Evolutionary conservation across 805 yeast species (phyloP).

Genomic region (Saccharomycopsis olivae): DNA sequence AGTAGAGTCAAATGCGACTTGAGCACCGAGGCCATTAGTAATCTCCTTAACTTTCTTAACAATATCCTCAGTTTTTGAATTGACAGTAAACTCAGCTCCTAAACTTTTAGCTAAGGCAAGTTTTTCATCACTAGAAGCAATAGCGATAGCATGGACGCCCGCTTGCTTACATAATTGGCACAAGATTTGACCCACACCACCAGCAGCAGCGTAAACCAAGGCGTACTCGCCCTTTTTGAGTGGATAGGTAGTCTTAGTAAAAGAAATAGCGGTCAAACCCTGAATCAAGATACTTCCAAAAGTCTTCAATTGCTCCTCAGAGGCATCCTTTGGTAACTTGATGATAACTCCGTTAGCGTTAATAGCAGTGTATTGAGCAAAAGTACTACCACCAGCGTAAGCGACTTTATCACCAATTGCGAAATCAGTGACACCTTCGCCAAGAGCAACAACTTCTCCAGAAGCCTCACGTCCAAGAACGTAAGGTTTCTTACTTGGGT

Average conservation of each 20-base stretch:
- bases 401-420: constrained; percentile 65
- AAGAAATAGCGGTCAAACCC: constrained; percentile 72
- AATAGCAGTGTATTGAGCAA: constrained; percentile 63
- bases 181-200: constrained; percentile 77
- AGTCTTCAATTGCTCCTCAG: constrained; percentile 39
- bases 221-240: constrained; percentile 63
- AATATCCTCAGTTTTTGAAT: constrained; percentile 43
- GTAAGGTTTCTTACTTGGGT: constrained; percentile 51
- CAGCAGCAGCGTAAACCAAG: constrained; percentile 89
- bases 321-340: constrained; percentile 38
- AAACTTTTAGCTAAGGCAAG: constrained; percentile 48
- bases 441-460: constrained; percentile 59
- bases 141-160: constrained; percentile 79
- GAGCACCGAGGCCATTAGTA: constrained; percentile 59
- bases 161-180: constrained; percentile 48
- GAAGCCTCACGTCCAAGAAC: constrained; percentile 66
- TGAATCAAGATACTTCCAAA: constrained; percentile 58
- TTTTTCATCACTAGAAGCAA: constrained; percentile 72
- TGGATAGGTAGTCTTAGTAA: constrained; percentile 52
- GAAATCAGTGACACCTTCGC: constrained; percentile 42
- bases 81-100: constrained; percentile 72
- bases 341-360: constrained; percentile 28
- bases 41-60: constrained; percentile 43
- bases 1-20: constrained; percentile 60
- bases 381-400: constrained; percentile 40